Evolutionary conservation across 176 grass and related monocot genomes (phyloP).

Genomic region (Zizania latifolia): DNA sequence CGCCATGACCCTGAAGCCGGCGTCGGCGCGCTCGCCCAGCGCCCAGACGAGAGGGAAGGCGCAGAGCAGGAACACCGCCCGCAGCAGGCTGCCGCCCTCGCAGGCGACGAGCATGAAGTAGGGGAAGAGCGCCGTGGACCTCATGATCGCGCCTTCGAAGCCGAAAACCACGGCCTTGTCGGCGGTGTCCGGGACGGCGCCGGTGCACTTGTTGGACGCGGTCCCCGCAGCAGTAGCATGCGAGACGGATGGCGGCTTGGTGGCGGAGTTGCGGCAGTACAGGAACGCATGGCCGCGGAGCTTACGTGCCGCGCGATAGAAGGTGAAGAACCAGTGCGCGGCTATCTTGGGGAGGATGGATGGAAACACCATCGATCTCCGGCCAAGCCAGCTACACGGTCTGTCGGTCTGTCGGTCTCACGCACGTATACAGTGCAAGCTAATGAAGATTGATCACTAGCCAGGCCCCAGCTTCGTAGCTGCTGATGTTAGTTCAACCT

Average conservation of each 20-base stretch:
- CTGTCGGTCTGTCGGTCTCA: too few relatives aligned
- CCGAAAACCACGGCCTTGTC: constrained; percentile 42
- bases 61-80: constrained; percentile 55
- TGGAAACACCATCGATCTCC: constrained; percentile 44
- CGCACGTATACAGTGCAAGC: too few relatives aligned
- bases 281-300: constrained; percentile 41
- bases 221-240: neutral
- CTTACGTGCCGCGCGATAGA: constrained; percentile 46
- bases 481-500: neutral
- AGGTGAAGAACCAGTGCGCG: constrained; percentile 55
- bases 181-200: neutral
- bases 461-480: neutral
- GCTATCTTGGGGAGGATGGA: constrained; percentile 48
- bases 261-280: constrained; percentile 13
- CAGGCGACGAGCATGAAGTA: constrained; percentile 97
- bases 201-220: constrained; percentile 11
- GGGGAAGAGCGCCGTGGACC: constrained; percentile 47
- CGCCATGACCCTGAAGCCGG: constrained; percentile 46
- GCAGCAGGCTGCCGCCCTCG: constrained; percentile 67
- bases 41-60: constrained; percentile 44
- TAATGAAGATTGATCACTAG: neutral
- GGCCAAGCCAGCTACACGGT: neutral
- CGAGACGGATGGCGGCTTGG: neutral
- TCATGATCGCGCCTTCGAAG: constrained; percentile 57
- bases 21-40: constrained; percentile 35